These are phyloP conservation scores for Chaetomium tenue DNA, from an alignment of 495 filamentous ascomycete species.

Conservation along the genomic window DNA sequence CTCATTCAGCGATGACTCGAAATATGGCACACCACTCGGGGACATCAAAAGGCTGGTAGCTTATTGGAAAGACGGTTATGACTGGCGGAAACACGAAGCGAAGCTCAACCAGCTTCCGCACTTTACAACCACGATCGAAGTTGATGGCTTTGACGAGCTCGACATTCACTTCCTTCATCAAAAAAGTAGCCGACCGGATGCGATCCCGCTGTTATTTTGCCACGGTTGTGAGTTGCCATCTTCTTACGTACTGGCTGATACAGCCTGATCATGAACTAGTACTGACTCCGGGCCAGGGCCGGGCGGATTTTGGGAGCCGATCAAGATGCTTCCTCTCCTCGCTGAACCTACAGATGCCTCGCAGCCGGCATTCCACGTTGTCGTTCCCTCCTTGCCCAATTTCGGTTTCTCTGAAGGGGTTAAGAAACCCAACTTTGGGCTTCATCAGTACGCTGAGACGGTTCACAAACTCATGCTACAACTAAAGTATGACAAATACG, in stretches of 20 bases:
- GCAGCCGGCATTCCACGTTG: slow-evolving; percentile 1
- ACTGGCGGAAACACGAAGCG: slow-evolving; percentile 2
- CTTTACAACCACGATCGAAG: slow-evolving; percentile 1
- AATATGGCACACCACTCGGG: neutral
- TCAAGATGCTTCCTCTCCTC: neutral
- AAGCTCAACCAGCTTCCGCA: slow-evolving; percentile 1
- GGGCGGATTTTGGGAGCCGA: neutral
- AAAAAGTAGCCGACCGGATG: slow-evolving; percentile 1
- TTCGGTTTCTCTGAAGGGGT: slow-evolving; percentile 1
- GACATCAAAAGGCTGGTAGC: neutral
- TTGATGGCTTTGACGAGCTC: neutral
- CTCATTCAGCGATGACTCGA: neutral
- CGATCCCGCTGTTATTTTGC: neutral
- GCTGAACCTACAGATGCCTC: neutral
- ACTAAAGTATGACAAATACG: neutral
- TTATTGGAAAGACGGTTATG: slow-evolving; percentile 4
- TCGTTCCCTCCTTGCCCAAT: slow-evolving; percentile 1
- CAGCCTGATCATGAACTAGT: neutral
- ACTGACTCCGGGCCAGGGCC: neutral
- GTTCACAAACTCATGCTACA: slow-evolving; percentile 2
- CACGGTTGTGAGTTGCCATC: neutral
- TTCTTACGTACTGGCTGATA: no score
- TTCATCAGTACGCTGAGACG: neutral
- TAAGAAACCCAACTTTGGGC: neutral
- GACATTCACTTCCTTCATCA: slow-evolving; percentile 3